Percentiles rank a stretch among this genome's conserved stretches.
phyloP scores from a whole-genome alignment of 1,284 basidiomycete genomes.

The Irpex sp. region DNA sequence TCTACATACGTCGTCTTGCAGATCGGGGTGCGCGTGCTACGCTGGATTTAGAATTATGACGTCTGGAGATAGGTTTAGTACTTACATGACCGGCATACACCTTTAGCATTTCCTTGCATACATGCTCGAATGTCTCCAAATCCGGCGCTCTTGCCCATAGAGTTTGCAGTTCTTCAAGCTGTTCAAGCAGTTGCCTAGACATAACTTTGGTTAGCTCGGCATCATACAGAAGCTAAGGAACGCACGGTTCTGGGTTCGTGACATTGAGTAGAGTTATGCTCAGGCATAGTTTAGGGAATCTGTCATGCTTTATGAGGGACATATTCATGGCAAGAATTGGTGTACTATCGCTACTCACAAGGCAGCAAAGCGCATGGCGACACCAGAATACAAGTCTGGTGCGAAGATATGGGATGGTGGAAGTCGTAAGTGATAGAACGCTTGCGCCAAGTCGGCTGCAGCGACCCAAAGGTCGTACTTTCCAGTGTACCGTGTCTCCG shows the following conservation, averaged over 20 bases:
- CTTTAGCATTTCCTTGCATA: constrained; percentile 51
- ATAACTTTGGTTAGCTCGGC: neutral
- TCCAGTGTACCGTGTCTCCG: constrained; percentile 46
- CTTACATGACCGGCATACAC: constrained; percentile 52
- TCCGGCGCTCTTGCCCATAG: constrained; percentile 66
- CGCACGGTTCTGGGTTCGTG: constrained; percentile 65
- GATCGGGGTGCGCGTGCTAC: constrained; percentile 35
- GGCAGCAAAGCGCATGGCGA: constrained; percentile 40
- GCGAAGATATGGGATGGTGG: constrained; percentile 68
- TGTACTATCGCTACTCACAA: neutral
- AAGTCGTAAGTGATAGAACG: constrained; percentile 58
- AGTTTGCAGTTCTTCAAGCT: constrained; percentile 59
- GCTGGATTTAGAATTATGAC: neutral
- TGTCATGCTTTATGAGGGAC: constrained; percentile 19
- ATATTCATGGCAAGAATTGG: neutral
- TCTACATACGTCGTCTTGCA: constrained; percentile 54
- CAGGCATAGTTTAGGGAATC: constrained; percentile 69
- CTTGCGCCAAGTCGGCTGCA: constrained; percentile 68
- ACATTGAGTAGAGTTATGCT: constrained; percentile 69
- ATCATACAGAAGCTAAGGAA: constrained; percentile 11
- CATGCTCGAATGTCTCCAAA: constrained; percentile 63
- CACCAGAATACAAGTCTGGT: constrained; percentile 47
- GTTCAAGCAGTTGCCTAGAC: constrained; percentile 53
- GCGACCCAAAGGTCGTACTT: constrained; percentile 71
- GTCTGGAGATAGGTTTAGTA: constrained; percentile 5